Conservation (phyloP, 306 rosid species). For the Parietaria judaica region DNA sequence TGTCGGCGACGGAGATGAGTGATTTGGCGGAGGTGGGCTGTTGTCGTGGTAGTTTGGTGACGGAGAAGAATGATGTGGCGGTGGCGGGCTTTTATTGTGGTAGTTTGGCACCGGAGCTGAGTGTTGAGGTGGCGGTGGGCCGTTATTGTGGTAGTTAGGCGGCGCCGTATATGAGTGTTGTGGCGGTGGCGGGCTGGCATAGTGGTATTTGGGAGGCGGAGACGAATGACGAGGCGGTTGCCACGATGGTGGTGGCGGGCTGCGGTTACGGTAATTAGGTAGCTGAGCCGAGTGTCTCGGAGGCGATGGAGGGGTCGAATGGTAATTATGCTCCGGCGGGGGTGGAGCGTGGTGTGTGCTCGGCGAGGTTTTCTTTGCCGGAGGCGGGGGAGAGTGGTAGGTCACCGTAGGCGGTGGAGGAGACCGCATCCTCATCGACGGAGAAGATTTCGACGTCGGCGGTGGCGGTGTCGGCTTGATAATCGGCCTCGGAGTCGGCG, state of each 20-base stretch:
- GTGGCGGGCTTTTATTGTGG: background rate
- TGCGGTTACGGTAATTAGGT: background rate
- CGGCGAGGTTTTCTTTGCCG: background rate
- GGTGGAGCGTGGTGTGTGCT: background rate
- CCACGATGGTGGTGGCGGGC: conserved; percentile 5
- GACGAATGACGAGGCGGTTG: background rate
- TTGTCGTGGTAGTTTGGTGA: background rate
- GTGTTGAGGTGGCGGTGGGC: conserved; percentile 4
- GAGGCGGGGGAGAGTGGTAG: background rate
- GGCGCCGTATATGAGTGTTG: background rate
- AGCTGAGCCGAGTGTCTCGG: background rate
- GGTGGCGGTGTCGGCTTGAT: background rate
- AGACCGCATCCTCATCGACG: background rate
- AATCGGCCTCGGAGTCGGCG: background rate
- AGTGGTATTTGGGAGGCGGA: background rate
- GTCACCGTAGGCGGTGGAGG: conserved; percentile 2
- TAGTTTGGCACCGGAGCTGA: conserved; percentile 1
- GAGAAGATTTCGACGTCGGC: background rate
- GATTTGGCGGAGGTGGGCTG: conserved; percentile 2
- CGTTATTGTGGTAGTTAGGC: background rate
- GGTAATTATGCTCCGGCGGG: background rate
- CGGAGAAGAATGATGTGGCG: background rate
- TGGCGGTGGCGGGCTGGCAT: background rate
- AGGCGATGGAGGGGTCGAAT: background rate
- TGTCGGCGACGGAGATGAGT: conserved; percentile 4